These are phyloP conservation scores for Helotiales sp. DNA, from an alignment of 2,329 filamentous ascomycete species.

Conservation along the genomic window DNA sequence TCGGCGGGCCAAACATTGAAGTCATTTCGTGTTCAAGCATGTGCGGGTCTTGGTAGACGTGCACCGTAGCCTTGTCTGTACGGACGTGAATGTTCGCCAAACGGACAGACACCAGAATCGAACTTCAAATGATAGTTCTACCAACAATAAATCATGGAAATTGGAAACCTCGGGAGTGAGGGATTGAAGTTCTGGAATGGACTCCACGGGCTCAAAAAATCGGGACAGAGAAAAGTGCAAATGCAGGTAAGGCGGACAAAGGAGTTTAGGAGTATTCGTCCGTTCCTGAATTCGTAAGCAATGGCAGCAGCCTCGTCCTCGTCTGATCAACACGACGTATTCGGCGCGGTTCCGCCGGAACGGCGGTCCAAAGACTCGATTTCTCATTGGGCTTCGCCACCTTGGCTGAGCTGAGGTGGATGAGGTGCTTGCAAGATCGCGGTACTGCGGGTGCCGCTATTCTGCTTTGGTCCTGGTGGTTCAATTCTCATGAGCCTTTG, in stretches of 20 bases:
- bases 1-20: conserved; percentile 11
- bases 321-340: neutral
- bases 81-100: neutral
- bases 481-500: too few relatives aligned
- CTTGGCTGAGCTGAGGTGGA: neutral
- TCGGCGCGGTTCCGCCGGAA: conserved; percentile 7
- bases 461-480: too few relatives aligned
- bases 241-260: neutral
- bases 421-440: too few relatives aligned
- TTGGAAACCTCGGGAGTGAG: too few relatives aligned
- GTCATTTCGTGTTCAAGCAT: conserved; percentile 4
- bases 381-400: conserved; percentile 8
- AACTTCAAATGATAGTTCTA: neutral
- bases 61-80: conserved; percentile 1
- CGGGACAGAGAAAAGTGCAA: neutral
- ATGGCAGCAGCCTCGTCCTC: neutral
- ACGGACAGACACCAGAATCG: neutral
- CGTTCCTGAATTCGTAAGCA: conserved; percentile 11
- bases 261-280: neutral
- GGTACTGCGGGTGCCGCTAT: too few relatives aligned
- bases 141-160: neutral
- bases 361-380: neutral
- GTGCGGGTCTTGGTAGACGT: neutral
- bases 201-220: neutral
- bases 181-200: neutral